A percentile compares a stretch with the other conserved stretches of the same genome.
Evolutionary conservation across 495 filamentous ascomycete species (phyloP).

Genomic region (Xylaria bambusicola): DNA sequence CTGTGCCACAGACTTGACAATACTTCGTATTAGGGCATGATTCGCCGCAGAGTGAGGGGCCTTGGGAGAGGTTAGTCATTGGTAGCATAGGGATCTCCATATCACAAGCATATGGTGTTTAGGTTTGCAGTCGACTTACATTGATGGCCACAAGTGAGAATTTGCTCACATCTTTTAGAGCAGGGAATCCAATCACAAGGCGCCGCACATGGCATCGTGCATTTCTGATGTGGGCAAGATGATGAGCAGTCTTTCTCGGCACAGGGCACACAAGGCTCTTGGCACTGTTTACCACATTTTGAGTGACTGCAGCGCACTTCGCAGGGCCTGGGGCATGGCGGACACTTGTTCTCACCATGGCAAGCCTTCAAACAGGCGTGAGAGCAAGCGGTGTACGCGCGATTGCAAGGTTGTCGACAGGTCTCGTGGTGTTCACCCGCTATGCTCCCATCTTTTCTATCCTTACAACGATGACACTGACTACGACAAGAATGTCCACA

Average conservation of each 20-base stretch:
- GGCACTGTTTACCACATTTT: conserved; percentile 57
- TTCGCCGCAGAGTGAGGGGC: conserved; percentile 70
- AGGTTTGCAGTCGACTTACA: conserved; percentile 10
- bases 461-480: conserved; percentile 54
- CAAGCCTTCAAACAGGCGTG: conserved; percentile 59
- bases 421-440: conserved; percentile 45
- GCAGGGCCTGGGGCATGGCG: conserved; percentile 56
- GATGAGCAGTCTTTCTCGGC: conserved; percentile 58
- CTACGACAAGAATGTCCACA: conserved; percentile 65
- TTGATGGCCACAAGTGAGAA: conserved; percentile 65
- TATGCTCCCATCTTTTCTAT: conserved; percentile 32
- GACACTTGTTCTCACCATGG: conserved; percentile 56
- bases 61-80: conserved; percentile 27
- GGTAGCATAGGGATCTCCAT: too few relatives aligned
- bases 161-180: conserved; percentile 58
- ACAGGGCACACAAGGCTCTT: conserved; percentile 68
- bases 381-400: conserved; percentile 59
- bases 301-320: conserved; percentile 66
- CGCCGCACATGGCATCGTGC: conserved; percentile 70
- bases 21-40: conserved; percentile 55
- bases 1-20: conserved; percentile 58
- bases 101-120: background rate
- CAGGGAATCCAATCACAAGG: conserved; percentile 73
- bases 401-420: conserved; percentile 57
- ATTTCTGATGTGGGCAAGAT: conserved; percentile 57